Conservation (phyloP, 1,284 basidiomycete species). For the Cutaneotrichosporon spelunceum region DNA sequence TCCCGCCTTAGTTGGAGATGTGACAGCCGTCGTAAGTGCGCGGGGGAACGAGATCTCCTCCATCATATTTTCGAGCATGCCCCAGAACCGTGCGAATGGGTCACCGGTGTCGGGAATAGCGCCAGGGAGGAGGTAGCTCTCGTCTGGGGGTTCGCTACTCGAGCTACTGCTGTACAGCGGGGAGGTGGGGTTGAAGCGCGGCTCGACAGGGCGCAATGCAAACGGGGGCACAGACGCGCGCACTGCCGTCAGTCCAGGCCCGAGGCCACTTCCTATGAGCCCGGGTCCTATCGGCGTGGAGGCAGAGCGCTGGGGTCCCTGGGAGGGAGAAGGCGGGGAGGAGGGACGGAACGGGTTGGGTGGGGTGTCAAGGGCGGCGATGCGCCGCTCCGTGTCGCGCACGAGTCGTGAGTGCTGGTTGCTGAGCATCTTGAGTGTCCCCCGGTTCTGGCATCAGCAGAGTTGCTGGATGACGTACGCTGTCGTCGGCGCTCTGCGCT, state of each 20-base stretch:
- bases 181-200: conserved; percentile 7
- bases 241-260: conserved; percentile 9
- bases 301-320: neutral
- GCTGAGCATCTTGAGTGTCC: conserved; percentile 43
- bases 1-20: neutral
- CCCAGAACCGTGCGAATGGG: conserved; percentile 52
- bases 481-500: conserved; percentile 19
- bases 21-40: conserved; percentile 21
- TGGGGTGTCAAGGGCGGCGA: conserved; percentile 14
- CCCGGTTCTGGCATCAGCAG: conserved; percentile 7
- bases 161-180: conserved; percentile 40
- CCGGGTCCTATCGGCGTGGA: neutral
- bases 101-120: conserved; percentile 42
- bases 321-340: neutral
- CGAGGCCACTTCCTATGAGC: conserved; percentile 5
- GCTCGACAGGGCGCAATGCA: conserved; percentile 30
- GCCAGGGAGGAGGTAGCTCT: conserved; percentile 40
- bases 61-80: conserved; percentile 48
- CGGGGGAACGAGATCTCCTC: conserved; percentile 50
- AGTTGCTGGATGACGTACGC: conserved; percentile 11
- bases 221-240: conserved; percentile 35
- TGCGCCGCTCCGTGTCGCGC: conserved; percentile 43
- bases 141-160: conserved; percentile 33
- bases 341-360: neutral
- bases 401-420: conserved; percentile 47